These are phyloP conservation scores for Podospora sp. DNA, from an alignment of 495 filamentous ascomycete species.

Conservation along the genomic window DNA sequence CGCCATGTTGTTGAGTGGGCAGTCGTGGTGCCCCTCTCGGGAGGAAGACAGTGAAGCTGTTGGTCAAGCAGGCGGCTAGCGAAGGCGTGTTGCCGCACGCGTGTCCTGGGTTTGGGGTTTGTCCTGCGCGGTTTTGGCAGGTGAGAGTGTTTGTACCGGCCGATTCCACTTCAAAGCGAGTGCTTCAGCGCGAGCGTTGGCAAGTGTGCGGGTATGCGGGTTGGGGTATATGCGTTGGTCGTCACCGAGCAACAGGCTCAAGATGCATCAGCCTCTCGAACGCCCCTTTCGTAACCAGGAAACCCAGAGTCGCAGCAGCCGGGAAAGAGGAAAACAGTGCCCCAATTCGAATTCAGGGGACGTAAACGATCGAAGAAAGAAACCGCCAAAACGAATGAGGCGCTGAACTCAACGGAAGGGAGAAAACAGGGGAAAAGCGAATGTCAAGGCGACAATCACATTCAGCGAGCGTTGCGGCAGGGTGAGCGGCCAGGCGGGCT, in stretches of 20 bases:
- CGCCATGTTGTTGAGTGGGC: constrained; percentile 61
- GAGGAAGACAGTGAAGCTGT: constrained; percentile 33
- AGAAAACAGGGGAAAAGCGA: constrained; percentile 36
- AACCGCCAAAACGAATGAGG: constrained; percentile 57
- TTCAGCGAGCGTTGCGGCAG: constrained; percentile 16
- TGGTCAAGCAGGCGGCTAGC: constrained; percentile 7
- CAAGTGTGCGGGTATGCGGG: background rate
- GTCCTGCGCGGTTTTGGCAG: background rate
- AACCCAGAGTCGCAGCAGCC: background rate
- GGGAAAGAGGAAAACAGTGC: constrained; percentile 23
- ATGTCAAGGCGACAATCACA: constrained; percentile 16
- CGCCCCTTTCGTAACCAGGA: constrained; percentile 1
- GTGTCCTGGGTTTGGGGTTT: background rate
- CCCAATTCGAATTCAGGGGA: background rate
- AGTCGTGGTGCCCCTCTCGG: constrained; percentile 38
- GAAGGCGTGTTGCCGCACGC: constrained; percentile 5
- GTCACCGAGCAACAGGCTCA: constrained; percentile 26
- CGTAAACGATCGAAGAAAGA: constrained; percentile 41
- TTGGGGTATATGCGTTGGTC: constrained; percentile 13
- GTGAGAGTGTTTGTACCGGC: background rate
- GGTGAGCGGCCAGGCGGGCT: constrained; percentile 9
- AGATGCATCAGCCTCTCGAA: constrained; percentile 6
- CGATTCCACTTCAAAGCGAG: background rate
- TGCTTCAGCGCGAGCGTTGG: constrained; percentile 8
- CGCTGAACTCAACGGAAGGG: constrained; percentile 33